Evolutionary conservation across 371 early-diverging fungal species (phyloP).

Genomic region (Capillidium heterosporum): DNA sequence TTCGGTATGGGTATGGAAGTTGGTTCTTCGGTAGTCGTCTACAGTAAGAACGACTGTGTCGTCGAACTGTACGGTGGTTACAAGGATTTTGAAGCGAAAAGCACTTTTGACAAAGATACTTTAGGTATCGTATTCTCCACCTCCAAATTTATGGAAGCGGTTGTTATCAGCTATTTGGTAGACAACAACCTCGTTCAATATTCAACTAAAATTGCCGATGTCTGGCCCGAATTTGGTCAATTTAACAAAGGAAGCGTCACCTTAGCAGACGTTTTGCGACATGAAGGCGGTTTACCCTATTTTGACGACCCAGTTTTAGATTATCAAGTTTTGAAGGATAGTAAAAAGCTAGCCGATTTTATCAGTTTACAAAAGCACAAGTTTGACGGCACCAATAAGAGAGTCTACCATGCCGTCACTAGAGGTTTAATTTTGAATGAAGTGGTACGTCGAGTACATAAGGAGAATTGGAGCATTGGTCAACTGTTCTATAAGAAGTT

Average conservation of each 20-base stretch:
- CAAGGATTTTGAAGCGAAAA: slow-evolving; percentile 20
- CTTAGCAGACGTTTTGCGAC: neutral
- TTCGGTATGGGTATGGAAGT: slow-evolving; percentile 17
- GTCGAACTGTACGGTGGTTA: slow-evolving; percentile 43
- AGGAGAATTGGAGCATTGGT: slow-evolving; percentile 29
- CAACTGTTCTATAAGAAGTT: slow-evolving; percentile 31
- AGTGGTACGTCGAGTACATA: slow-evolving; percentile 34
- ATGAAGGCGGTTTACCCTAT: slow-evolving; percentile 1
- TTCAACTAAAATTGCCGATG: slow-evolving; percentile 22
- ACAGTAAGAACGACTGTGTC: slow-evolving; percentile 33
- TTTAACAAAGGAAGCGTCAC: neutral
- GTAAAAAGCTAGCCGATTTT: neutral
- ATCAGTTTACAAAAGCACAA: slow-evolving; percentile 41
- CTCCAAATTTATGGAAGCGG: slow-evolving; percentile 24
- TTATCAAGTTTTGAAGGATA: neutral
- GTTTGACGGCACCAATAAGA: slow-evolving; percentile 25
- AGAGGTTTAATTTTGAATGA: slow-evolving; percentile 59
- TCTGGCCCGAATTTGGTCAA: neutral
- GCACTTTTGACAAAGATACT: slow-evolving; percentile 24
- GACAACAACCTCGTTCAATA: slow-evolving; percentile 32
- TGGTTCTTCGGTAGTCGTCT: slow-evolving; percentile 27
- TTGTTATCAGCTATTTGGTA: slow-evolving; percentile 38
- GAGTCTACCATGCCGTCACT: slow-evolving; percentile 41
- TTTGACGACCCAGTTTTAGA: neutral
- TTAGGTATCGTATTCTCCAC: slow-evolving; percentile 45